Conservation (phyloP, 441 rosid genomes). For the Biscutella auriculata region DNA sequence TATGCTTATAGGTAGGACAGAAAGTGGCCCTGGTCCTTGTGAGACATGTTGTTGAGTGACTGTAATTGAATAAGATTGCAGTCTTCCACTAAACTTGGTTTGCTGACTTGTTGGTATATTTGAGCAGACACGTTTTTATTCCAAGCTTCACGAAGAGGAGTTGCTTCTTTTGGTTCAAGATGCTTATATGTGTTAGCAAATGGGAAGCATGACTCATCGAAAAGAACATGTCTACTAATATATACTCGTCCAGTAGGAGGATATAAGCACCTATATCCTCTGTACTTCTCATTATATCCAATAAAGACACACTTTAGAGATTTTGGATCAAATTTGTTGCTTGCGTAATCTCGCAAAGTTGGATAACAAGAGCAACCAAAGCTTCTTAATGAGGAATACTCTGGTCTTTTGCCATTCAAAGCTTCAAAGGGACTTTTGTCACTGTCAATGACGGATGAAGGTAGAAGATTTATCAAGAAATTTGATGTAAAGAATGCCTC, state of each 20-base stretch:
- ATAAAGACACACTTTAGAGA: neutral
- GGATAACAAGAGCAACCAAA: neutral
- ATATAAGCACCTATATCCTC: neutral
- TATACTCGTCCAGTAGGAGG: neutral
- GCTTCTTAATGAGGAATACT: neutral
- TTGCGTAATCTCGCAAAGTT: neutral
- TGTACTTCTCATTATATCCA: neutral
- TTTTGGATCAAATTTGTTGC: neutral
- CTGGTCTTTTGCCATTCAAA: neutral
- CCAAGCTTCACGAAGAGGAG: too few relatives aligned
- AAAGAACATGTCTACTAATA: neutral
- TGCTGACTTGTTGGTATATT: too few relatives aligned
- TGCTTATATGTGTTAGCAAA: neutral
- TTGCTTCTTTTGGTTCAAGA: too few relatives aligned
- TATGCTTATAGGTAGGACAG: too few relatives aligned
- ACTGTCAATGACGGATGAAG: neutral
- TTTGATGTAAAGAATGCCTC: neutral
- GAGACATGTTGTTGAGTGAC: too few relatives aligned
- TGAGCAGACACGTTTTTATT: too few relatives aligned
- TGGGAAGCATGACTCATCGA: neutral
- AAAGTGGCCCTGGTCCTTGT: too few relatives aligned
- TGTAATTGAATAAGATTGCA: too few relatives aligned
- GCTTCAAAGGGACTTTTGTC: neutral
- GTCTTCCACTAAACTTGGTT: too few relatives aligned
- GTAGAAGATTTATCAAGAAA: neutral